Evolutionary conservation across 2,329 filamentous ascomycete species (phyloP).

Genomic region (Neurospora crassa): DNA sequence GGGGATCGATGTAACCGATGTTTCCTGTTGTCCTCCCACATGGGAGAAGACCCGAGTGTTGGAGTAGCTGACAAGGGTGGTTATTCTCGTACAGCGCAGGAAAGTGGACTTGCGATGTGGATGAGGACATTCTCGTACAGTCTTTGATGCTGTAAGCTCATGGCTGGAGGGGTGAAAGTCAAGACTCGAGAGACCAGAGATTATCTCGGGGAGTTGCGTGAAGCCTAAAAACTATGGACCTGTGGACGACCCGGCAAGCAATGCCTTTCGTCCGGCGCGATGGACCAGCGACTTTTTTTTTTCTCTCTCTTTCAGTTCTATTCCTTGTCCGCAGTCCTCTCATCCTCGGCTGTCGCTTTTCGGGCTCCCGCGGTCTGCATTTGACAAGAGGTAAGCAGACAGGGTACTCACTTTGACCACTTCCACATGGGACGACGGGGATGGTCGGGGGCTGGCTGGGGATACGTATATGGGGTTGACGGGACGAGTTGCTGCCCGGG

Average conservation of each 20-base stretch:
- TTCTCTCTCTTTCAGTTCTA: background rate
- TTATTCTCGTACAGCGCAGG: background rate
- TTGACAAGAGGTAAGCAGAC: background rate
- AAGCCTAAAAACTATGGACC: background rate
- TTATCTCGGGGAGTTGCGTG: background rate
- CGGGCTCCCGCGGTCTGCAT: background rate
- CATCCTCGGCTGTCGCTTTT: background rate
- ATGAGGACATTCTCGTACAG: background rate
- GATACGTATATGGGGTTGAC: background rate
- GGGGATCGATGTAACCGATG: background rate
- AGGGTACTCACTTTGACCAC: background rate
- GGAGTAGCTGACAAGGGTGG: background rate
- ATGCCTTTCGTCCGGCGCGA: background rate
- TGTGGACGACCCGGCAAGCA: background rate
- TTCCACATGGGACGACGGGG: background rate
- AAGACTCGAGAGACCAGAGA: background rate
- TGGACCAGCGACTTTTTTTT: background rate
- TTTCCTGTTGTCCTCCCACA: background rate
- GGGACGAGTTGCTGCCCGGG: background rate
- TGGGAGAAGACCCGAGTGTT: background rate
- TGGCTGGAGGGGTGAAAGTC: background rate
- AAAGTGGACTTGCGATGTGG: background rate
- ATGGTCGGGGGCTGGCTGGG: background rate
- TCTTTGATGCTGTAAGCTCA: background rate
- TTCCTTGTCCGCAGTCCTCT: background rate